Percentiles rank a stretch among this genome's conserved stretches.
Conservation (phyloP, 208 protist genomes). For the Acanthamoeba healyi region DNA sequence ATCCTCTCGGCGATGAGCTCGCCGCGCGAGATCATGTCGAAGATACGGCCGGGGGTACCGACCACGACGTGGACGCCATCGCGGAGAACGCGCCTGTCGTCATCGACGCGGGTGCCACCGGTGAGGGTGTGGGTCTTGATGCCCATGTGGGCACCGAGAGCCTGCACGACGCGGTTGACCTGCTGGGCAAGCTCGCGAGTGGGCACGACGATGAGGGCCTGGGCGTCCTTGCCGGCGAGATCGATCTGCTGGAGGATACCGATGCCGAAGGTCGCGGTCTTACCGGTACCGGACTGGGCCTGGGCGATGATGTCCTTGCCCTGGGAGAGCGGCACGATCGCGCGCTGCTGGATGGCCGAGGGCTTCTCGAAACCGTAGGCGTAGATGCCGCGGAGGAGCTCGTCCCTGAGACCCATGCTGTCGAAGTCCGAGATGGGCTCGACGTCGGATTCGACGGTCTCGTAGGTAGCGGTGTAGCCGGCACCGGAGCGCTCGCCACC, state of each 20-base stretch:
- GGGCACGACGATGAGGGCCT: constrained; percentile 97
- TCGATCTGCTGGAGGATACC: constrained; percentile 96
- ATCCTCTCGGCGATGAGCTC: constrained; percentile 89
- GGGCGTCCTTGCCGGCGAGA: constrained; percentile 91
- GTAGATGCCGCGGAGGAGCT: constrained; percentile 98
- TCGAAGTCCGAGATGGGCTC: constrained; percentile 93
- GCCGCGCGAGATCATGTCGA: constrained; percentile 96
- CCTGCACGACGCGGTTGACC: constrained; percentile 96
- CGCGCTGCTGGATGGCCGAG: constrained; percentile 98
- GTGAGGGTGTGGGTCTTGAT: constrained; percentile 90
- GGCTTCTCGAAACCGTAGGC: constrained; percentile 99
- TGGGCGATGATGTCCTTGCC: constrained; percentile 97
- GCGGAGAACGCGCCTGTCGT: constrained; percentile 94
- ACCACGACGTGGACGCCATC: constrained; percentile 93
- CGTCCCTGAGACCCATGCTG: constrained; percentile 97
- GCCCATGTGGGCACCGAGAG: constrained; percentile 97
- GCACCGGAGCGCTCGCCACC: not conserved
- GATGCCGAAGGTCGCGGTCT: constrained; percentile 99
- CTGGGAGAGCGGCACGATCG: constrained; percentile 97
- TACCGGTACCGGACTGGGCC: constrained; percentile 95
- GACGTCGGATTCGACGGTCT: constrained; percentile 92
- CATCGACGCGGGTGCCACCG: constrained; percentile 96
- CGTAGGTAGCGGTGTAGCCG: constrained; percentile 89
- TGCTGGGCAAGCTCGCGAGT: constrained; percentile 97
- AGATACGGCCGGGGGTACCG: constrained; percentile 98